Conservation (phyloP, 2,329 filamentous ascomycete genomes). For the Talaromyces sp. region DNA sequence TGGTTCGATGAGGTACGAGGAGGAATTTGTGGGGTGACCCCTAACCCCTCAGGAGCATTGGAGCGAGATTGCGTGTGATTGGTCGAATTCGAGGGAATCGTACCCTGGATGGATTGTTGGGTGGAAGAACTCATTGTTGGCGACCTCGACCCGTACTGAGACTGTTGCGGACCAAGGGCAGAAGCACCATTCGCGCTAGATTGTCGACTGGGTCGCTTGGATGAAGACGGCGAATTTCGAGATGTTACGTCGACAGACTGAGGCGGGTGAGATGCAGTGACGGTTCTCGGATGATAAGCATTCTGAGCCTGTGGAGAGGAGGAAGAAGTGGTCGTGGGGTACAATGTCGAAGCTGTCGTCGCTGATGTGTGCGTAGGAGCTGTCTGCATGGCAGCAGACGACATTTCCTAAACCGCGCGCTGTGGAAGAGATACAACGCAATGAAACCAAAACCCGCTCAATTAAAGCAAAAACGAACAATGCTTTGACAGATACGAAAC, state of each 20-base stretch:
- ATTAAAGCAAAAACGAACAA: conserved; percentile 1
- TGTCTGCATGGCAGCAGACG: conserved; percentile 62
- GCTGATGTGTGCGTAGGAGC: conserved; percentile 54
- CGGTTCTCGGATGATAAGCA: conserved; percentile 28
- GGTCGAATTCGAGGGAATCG: conserved; percentile 28
- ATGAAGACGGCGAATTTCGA: conserved; percentile 45
- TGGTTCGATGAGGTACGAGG: conserved; percentile 79
- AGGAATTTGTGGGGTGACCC: conserved; percentile 62
- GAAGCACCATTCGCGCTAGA: conserved; percentile 20
- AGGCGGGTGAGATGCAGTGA: conserved; percentile 47
- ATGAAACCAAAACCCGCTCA: background rate
- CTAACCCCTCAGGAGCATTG: conserved; percentile 51
- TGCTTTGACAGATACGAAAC: background rate
- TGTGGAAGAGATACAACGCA: background rate
- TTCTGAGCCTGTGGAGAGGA: conserved; percentile 17
- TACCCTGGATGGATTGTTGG: conserved; percentile 43
- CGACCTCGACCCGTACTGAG: conserved; percentile 31
- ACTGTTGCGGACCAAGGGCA: conserved; percentile 29
- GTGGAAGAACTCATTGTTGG: conserved; percentile 46
- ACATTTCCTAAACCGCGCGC: conserved; percentile 48
- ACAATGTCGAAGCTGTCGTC: conserved; percentile 35
- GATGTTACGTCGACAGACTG: conserved; percentile 39
- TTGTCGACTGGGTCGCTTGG: conserved; percentile 21
- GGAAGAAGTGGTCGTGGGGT: conserved; percentile 17
- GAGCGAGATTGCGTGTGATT: conserved; percentile 31